Percentiles rank a stretch among this genome's conserved stretches.
These are phyloP conservation scores for Colletotrichum chlorophyti DNA, from an alignment of 2,329 filamentous ascomycete genomes.

Conservation along the genomic window DNA sequence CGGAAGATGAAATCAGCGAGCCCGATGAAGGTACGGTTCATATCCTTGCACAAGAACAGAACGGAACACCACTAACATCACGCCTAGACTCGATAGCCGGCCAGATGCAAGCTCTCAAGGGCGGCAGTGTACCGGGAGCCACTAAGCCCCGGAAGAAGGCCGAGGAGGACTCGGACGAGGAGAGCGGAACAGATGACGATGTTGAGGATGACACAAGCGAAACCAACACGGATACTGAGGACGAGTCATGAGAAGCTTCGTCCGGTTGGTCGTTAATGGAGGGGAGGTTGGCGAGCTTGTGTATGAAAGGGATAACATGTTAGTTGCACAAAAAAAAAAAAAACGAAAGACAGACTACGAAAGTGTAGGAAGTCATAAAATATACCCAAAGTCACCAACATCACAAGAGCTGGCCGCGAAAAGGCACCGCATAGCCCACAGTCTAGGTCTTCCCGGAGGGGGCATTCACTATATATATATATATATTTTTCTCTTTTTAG, in stretches of 20 bases:
- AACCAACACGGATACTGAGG: slow-evolving; percentile 73
- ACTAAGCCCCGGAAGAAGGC: slow-evolving; percentile 63
- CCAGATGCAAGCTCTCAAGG: slow-evolving; percentile 88
- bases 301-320: slow-evolving; percentile 1
- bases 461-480: too few relatives aligned
- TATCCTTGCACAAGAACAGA: slow-evolving; percentile 25
- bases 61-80: slow-evolving; percentile 31
- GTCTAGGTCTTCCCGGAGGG: too few relatives aligned
- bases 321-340: neutral
- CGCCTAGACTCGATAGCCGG: slow-evolving; percentile 82
- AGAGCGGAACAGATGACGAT: slow-evolving; percentile 82
- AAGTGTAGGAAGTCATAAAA: slow-evolving; percentile 13
- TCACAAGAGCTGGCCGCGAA: too few relatives aligned
- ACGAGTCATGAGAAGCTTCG: slow-evolving; percentile 52
- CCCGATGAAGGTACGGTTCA: slow-evolving; percentile 83
- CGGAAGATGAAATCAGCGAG: slow-evolving; percentile 95
- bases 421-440: too few relatives aligned
- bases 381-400: slow-evolving; percentile 28
- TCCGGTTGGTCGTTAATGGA: neutral
- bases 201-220: slow-evolving; percentile 73
- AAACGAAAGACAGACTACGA: neutral
- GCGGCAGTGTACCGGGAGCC: slow-evolving; percentile 60
- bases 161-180: slow-evolving; percentile 73
- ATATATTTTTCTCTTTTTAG: too few relatives aligned
- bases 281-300: neutral